phyloP scores from a whole-genome alignment of 371 early-diverging fungal species.

The Mycotypha africana region DNA sequence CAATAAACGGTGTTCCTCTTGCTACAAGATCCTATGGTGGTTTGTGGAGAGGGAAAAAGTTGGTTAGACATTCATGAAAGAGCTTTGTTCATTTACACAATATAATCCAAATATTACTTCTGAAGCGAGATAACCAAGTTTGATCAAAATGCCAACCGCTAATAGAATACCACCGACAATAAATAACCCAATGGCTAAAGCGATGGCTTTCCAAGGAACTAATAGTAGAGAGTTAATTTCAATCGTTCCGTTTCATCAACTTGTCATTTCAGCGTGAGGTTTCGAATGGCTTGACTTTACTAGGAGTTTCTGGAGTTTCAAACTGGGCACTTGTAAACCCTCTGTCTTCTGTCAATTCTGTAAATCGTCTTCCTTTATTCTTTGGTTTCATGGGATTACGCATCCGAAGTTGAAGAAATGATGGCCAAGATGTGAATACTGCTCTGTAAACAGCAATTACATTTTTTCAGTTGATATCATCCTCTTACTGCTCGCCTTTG shows the following conservation, averaged over 20 bases:
- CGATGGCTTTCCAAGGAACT: constrained; percentile 67
- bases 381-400: constrained; percentile 40
- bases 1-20: constrained; percentile 52
- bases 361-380: constrained; percentile 22
- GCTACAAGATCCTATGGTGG: too few relatives aligned
- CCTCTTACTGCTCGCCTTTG: too few relatives aligned
- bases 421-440: too few relatives aligned
- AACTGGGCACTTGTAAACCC: constrained; percentile 54
- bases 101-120: constrained; percentile 19
- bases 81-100: too few relatives aligned
- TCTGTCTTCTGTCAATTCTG: constrained; percentile 38
- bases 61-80: too few relatives aligned
- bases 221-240: not conserved
- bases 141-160: constrained; percentile 54
- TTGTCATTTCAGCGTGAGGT: too few relatives aligned
- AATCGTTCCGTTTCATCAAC: too few relatives aligned
- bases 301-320: constrained; percentile 30
- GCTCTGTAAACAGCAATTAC: too few relatives aligned
- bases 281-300: constrained; percentile 12
- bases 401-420: too few relatives aligned
- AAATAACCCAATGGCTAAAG: constrained; percentile 47
- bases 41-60: too few relatives aligned
- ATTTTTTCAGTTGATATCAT: too few relatives aligned
- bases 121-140: constrained; percentile 39
- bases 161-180: constrained; percentile 45